Base-by-base conservation (phyloP, 257 asterid species). In the Solanum medicagineum region DNA sequence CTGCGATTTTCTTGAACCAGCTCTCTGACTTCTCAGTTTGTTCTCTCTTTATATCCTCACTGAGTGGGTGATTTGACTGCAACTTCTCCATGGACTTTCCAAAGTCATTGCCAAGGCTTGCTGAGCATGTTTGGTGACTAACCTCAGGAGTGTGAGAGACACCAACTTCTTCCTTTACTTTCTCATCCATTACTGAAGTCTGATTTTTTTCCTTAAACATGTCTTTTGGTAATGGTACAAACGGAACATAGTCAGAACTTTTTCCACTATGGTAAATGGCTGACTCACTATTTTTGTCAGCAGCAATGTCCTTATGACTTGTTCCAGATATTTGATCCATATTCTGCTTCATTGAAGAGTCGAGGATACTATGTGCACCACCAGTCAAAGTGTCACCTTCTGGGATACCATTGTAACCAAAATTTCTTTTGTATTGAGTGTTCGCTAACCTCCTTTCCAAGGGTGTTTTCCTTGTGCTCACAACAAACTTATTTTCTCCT, bases 1-100 rank as follows among this genome's bases (percentile, higher is more conserved):
- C 98, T 1, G 93, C 90, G 85, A 92, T 92, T 88, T 86, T 94
- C 86, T 89, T 84, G 83, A 93, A 94, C 99, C 98, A 94, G 81
- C 88, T 93, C 63, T 88, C 93, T 16, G 98, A 88, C 75, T 89
- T 92, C 80, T 89, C 93, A 74, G 87, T 89, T 88, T 89, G 93
- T 69, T 89, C 96, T 81, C 80, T 79, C 62, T 85, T 93, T 83
- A 85, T 85, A 81, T 85, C 73, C 57, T 80, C 87, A 86, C 81
- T 73, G 19, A 83, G 90, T 16, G 81, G 53, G 69, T 40, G 87
- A 80, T 70, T 86, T 54, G 87, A 77, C 47, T 74, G 59, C 85
- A 15, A 87, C 56, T 77, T 88, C 85, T 85, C 83, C 83, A n/a
- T 81, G 53, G 68, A 86, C 63, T 81, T 86, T 83, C 62, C 88